Conservation (phyloP, 2,329 filamentous ascomycete genomes). For the Calycina herbarum region DNA sequence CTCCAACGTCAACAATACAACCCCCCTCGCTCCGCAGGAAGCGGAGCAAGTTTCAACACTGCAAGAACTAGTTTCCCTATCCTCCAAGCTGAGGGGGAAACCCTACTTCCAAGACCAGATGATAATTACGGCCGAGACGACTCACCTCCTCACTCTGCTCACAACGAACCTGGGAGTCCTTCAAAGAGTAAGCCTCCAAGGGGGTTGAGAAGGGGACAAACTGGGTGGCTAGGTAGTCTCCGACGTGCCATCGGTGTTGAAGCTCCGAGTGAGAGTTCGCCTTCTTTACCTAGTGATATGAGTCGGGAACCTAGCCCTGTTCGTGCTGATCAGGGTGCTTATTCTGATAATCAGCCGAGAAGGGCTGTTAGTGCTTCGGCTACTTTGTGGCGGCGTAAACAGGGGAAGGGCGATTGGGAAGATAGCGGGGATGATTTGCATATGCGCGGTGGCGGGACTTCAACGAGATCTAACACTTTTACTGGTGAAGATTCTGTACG, state of each 20-base stretch:
- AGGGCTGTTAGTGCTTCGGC: conserved; percentile 50
- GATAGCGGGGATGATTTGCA: conserved; percentile 34
- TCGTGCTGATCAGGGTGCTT: conserved; percentile 22
- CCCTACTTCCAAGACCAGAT: conserved; percentile 32
- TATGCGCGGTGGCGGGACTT: conserved; percentile 3
- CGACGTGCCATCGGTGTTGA: conserved; percentile 39
- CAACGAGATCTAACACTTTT: conserved; percentile 27
- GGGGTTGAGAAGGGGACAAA: conserved; percentile 18
- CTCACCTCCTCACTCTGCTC: conserved; percentile 24
- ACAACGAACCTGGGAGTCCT: conserved; percentile 48
- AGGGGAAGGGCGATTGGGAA: conserved; percentile 53
- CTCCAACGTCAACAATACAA: conserved; percentile 5
- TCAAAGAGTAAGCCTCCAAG: conserved; percentile 52
- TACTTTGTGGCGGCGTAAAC: conserved; percentile 48
- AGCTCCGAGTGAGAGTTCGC: neutral
- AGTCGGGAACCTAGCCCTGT: conserved; percentile 29
- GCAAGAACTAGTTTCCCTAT: conserved; percentile 34
- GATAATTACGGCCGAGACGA: conserved; percentile 20
- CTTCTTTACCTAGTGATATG: conserved; percentile 2
- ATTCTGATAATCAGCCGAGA: conserved; percentile 36
- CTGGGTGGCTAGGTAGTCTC: conserved; percentile 65
- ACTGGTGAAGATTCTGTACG: conserved; percentile 16
- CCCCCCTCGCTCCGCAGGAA: conserved; percentile 31
- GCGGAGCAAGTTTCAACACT: conserved; percentile 33
- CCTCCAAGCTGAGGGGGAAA: conserved; percentile 35